A percentile compares a stretch with the other conserved stretches of the same genome.
Evolutionary conservation across 2,329 filamentous ascomycete genomes (phyloP).

Genomic region (Monosporascus sp.): DNA sequence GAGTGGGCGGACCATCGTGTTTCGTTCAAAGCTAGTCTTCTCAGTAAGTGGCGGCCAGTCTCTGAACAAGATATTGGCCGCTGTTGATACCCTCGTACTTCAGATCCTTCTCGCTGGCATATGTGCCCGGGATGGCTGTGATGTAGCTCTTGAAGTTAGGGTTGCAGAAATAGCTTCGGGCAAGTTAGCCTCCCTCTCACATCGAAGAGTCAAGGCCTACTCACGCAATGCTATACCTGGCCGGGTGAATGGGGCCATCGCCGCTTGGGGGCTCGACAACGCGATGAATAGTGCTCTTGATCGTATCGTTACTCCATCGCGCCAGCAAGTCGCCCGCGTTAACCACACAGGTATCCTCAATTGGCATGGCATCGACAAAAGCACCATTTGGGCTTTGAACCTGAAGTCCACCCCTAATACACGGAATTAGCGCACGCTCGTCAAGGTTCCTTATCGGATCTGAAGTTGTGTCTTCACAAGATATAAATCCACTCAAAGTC

Average conservation of each 20-base stretch:
- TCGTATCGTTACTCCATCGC: conserved; percentile 85
- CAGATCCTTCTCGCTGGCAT: conserved; percentile 56
- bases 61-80: conserved; percentile 74
- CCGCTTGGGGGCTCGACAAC: conserved; percentile 77
- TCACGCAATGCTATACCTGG: conserved; percentile 80
- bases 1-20: too few relatives aligned
- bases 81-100: conserved; percentile 76
- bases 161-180: conserved; percentile 73
- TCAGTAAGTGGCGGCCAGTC: conserved; percentile 70
- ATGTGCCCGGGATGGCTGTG: conserved; percentile 78
- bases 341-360: conserved; percentile 75
- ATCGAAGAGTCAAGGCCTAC: conserved; percentile 20
- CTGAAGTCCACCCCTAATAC: conserved; percentile 20
- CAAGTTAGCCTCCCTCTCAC: too few relatives aligned
- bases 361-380: conserved; percentile 80
- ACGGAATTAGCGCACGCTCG: background rate
- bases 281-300: conserved; percentile 84
- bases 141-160: conserved; percentile 73
- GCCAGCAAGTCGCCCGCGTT: conserved; percentile 86
- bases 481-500: too few relatives aligned
- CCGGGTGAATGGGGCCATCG: conserved; percentile 56
- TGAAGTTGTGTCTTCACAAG: too few relatives aligned
- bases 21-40: background rate
- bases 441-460: too few relatives aligned
- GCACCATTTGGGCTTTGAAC: conserved; percentile 60